Base-by-base conservation (phyloP, 768 basidiomycete genomes). In the Kwoniella shandongensis region DNA sequence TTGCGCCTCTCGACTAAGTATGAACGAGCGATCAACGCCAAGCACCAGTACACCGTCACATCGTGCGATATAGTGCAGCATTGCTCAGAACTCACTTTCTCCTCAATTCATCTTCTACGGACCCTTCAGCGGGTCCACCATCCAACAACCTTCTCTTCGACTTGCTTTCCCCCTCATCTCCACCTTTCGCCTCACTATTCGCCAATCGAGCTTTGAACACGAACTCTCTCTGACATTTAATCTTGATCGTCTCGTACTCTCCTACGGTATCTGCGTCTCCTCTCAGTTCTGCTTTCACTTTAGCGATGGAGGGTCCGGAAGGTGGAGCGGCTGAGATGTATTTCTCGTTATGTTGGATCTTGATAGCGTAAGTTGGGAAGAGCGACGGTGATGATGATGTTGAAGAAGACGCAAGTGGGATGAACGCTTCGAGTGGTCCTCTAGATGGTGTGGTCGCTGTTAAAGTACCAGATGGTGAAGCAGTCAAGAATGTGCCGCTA, bases 211-310 rank as follows among this genome's bases (percentile, higher is more conserved):
- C 75, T 51, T 74, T 74, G 40, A 63, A 51, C 23, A 76, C 75
- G 57, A 67, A 73, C 41, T 76, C 75, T 30, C 73, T 61, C 61
- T 76, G 75, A 63, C 75, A 76, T 42, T 76, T 76, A n/a, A 76
- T 63, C 38, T 51, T 57, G 44, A 71, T 47, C 39, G 39, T 47
- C 46, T 73, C 73, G 20, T 51, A 42, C 23, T 61, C 50, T 8
- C 61, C 66, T 12, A 51, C 42, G 2, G 17, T 45, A 25, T 67
- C 69, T 3, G 65, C 62, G 40, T 76, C 75, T n/a, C 66, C 70
- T 13, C 75, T 55, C 0, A 76, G 40, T 42, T 74, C 75, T 7
- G 62, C 44, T 40, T 67, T 65, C 30, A 39, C 18, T 41, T 56
- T 59, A n/a, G 54, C 55, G 18, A 55, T 54, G 15, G 49, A n/a